Conservation (phyloP, 768 basidiomycete species). For the Terana coerulea region DNA sequence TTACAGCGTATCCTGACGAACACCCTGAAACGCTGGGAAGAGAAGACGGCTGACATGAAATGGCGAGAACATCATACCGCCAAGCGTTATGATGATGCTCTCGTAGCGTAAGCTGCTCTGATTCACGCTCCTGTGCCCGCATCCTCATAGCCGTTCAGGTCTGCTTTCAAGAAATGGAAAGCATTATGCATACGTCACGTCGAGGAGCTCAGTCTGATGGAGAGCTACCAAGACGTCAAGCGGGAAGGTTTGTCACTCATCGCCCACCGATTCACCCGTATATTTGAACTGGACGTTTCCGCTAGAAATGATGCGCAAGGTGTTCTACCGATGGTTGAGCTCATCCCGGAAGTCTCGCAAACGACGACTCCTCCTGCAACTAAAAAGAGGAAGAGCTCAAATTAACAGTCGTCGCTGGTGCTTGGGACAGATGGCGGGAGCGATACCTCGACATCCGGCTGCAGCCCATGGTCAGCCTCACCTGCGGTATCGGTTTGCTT, state of each 20-base stretch:
- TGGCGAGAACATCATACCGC: constrained; percentile 63
- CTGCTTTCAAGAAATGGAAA: constrained; percentile 69
- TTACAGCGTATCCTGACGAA: constrained; percentile 49
- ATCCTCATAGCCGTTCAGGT: constrained; percentile 30
- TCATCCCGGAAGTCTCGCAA: constrained; percentile 58
- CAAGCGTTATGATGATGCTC: constrained; percentile 39
- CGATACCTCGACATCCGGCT: constrained; percentile 62
- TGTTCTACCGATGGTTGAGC: constrained; percentile 69
- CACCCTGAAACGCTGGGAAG: constrained; percentile 60
- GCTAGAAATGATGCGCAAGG: constrained; percentile 61
- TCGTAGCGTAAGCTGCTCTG: constrained; percentile 32
- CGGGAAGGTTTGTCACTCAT: constrained; percentile 59
- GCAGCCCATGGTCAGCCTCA: constrained; percentile 53
- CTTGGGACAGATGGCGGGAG: constrained; percentile 82
- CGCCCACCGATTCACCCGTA: too few relatives aligned
- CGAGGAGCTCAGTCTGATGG: constrained; percentile 75
- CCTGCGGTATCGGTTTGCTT: neutral
- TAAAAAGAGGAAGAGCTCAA: constrained; percentile 63
- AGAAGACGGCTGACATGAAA: constrained; percentile 70
- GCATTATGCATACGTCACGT: constrained; percentile 54
- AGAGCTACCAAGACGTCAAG: constrained; percentile 79
- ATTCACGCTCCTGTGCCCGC: neutral
- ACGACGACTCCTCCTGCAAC: constrained; percentile 53
- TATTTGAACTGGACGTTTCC: neutral
- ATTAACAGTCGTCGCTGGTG: constrained; percentile 42